Conservation (phyloP, 2,329 filamentous ascomycete genomes). For the Fusarium armeniacum region DNA sequence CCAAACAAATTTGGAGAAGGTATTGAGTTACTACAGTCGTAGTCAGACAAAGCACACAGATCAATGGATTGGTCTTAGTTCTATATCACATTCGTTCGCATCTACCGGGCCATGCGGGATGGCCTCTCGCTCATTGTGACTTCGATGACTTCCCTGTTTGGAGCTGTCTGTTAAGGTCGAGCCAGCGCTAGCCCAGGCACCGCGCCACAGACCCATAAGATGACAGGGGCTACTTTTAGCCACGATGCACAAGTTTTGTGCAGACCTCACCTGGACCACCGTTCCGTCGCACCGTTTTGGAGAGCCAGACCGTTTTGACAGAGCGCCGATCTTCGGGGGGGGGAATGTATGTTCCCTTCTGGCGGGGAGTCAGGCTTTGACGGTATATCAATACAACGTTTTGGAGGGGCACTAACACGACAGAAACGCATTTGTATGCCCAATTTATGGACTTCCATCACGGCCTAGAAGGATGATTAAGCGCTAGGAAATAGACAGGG, state of each 20-base stretch:
- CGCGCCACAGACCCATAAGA: neutral
- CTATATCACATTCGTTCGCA: neutral
- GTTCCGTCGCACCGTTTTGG: neutral
- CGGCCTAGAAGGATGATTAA: neutral
- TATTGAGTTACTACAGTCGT: too few species aligned
- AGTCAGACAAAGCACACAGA: neutral
- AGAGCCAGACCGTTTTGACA: neutral
- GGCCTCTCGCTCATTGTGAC: conserved; percentile 3
- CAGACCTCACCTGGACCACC: neutral
- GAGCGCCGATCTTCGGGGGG: neutral
- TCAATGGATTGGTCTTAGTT: neutral
- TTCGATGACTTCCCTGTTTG: neutral
- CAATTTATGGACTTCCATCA: neutral
- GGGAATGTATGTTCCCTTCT: conserved; percentile 9
- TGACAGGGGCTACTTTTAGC: neutral
- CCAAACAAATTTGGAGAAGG: neutral
- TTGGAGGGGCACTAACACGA: conserved; percentile 25
- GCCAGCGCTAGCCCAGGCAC: neutral
- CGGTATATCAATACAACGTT: conserved; percentile 10
- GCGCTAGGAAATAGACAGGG: neutral
- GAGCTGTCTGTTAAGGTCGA: conserved; percentile 14
- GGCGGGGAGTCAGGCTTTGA: conserved; percentile 12
- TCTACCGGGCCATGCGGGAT: neutral
- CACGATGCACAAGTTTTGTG: conserved; percentile 18
- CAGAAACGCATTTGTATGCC: neutral